These are phyloP conservation scores for Calonectria pauciramosa DNA, from an alignment of 2,329 filamentous ascomycete species.

Conservation along the genomic window DNA sequence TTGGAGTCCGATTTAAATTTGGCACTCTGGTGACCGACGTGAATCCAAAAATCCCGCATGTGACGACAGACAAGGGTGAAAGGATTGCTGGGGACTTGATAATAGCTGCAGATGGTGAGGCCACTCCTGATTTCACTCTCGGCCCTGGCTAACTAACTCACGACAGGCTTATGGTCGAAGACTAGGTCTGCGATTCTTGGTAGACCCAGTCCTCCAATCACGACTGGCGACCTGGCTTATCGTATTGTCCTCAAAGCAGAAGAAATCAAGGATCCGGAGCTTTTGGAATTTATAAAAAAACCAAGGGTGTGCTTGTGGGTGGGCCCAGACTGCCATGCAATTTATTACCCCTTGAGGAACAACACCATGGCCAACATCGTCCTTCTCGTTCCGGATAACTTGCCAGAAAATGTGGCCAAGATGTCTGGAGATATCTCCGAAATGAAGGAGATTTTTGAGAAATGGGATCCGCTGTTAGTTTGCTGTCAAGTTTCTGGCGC, in stretches of 20 bases:
- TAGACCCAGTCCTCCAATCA: not conserved
- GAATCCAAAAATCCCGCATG: not conserved
- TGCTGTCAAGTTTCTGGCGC: not conserved
- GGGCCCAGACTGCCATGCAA: not conserved
- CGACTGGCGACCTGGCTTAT: not conserved
- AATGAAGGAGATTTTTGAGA: not conserved
- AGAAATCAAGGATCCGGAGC: not conserved
- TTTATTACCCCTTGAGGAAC: not conserved
- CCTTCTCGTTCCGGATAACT: not conserved
- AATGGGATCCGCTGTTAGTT: not conserved
- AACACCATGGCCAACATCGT: slow-evolving; percentile 1
- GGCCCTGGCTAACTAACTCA: not conserved
- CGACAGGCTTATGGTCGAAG: not conserved
- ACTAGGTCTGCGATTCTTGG: not conserved
- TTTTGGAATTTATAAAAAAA: not conserved
- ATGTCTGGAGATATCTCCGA: not conserved
- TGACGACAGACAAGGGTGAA: not conserved
- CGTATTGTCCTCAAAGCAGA: not conserved
- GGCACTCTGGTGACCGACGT: not conserved
- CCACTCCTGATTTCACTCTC: not conserved
- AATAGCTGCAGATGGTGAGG: not conserved
- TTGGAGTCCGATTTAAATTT: not conserved
- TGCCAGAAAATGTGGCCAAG: not conserved
- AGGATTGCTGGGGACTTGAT: not conserved
- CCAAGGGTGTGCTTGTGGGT: not conserved